A percentile compares a stretch with the other conserved stretches of the same genome.
Evolutionary conservation across 352 stramenopile genomes (phyloP).

Genomic region (Phytophthora constricta): DNA sequence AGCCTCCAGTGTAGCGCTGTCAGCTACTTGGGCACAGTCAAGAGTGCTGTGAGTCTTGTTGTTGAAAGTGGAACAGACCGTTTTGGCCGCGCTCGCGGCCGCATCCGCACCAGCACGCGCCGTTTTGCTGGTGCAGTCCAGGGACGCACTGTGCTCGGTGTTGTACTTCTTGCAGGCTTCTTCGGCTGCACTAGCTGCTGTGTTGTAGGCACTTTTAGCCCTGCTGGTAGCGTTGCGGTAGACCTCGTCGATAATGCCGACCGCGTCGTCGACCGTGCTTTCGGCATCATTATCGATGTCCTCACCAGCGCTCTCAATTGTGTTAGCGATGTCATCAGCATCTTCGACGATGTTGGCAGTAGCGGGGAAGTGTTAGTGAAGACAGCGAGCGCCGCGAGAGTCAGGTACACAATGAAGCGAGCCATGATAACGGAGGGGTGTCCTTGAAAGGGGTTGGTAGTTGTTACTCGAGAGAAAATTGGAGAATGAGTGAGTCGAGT

Average conservation of each 20-base stretch:
- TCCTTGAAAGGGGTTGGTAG: neutral
- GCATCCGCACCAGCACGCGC: conserved; percentile 26
- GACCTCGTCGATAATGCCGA: conserved; percentile 28
- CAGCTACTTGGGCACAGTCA: conserved; percentile 26
- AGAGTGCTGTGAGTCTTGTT: conserved; percentile 27
- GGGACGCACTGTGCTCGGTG: conserved; percentile 18
- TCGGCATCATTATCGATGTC: conserved; percentile 24
- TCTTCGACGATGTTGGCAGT: conserved; percentile 28
- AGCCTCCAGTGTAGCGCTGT: conserved; percentile 18
- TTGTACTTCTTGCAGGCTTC: conserved; percentile 30
- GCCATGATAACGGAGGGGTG: conserved; percentile 11
- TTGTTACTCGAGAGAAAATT: conserved; percentile 25
- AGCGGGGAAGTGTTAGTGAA: conserved; percentile 9
- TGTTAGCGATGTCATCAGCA: conserved; percentile 26
- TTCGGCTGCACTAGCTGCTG: conserved; percentile 22
- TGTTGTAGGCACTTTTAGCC: conserved; percentile 24
- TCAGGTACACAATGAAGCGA: conserved; percentile 25
- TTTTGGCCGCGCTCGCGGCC: conserved; percentile 19
- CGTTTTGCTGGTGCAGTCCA: conserved; percentile 27
- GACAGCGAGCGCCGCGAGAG: conserved; percentile 13
- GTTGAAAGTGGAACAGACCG: conserved; percentile 24
- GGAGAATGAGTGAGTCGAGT: conserved; percentile 25
- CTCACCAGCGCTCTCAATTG: conserved; percentile 14
- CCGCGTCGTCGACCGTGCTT: conserved; percentile 31
- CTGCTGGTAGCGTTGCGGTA: conserved; percentile 26